Percentiles rank a stretch among this genome's conserved stretches.
phyloP scores from a whole-genome alignment of 345 rosid genomes.

The Carallia brachiata region DNA sequence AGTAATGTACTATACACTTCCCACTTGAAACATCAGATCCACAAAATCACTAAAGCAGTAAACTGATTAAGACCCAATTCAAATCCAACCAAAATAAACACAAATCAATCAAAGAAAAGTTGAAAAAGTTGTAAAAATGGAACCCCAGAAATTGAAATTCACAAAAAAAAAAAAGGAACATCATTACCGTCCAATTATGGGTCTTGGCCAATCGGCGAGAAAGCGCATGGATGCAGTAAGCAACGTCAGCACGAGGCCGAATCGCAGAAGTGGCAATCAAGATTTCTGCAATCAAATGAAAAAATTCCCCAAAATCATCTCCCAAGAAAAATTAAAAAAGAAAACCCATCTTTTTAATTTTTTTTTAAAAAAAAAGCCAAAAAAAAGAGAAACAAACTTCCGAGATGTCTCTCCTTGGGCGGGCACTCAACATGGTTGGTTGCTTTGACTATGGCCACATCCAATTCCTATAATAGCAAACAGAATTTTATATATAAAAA shows the following conservation, averaged over 20 bases:
- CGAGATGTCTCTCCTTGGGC: slow-evolving; percentile 90
- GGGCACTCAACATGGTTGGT: slow-evolving; percentile 98
- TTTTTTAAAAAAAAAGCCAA: not conserved
- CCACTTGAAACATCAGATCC: not conserved
- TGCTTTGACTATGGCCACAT: slow-evolving; percentile 95
- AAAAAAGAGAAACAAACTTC: slow-evolving; percentile 50
- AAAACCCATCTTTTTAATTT: not conserved
- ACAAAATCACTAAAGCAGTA: not conserved
- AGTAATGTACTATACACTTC: too few relatives aligned
- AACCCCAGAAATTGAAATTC: not conserved
- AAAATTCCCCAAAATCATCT: not conserved
- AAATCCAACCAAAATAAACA: not conserved
- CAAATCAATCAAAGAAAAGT: not conserved
- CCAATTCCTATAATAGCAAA: slow-evolving; percentile 67
- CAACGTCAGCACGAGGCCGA: slow-evolving; percentile 92
- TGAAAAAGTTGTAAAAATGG: not conserved
- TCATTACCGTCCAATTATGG: slow-evolving; percentile 78
- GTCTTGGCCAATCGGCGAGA: slow-evolving; percentile 80
- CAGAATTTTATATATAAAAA: not conserved
- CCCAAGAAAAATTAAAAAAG: not conserved
- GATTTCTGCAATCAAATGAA: slow-evolving; percentile 48
- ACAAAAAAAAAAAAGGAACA: not conserved
- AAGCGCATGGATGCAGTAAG: slow-evolving; percentile 81
- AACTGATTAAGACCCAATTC: not conserved
- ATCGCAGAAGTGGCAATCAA: slow-evolving; percentile 64